These are phyloP conservation scores for Pyrenochaeta sp. DNA, from an alignment of 2,329 filamentous ascomycete species.

Conservation along the genomic window DNA sequence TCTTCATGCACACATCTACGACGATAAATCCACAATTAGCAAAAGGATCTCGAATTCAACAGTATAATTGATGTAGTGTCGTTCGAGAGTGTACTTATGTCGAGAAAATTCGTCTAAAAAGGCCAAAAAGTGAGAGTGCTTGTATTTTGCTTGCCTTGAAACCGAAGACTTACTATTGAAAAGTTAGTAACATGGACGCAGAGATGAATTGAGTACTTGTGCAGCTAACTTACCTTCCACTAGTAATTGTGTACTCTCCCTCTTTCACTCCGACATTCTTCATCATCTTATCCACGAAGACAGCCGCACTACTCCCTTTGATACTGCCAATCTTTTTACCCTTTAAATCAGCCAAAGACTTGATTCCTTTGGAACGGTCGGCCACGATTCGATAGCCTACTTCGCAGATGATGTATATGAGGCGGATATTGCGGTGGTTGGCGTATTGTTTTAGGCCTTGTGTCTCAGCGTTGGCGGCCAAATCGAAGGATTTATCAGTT, in stretches of 20 bases:
- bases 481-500: constrained; percentile 28
- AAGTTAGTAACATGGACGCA: neutral
- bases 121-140: neutral
- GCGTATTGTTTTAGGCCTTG: constrained; percentile 36
- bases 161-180: neutral
- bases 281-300: constrained; percentile 34
- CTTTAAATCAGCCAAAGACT: constrained; percentile 29
- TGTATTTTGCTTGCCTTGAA: neutral
- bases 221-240: constrained; percentile 11
- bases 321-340: constrained; percentile 37
- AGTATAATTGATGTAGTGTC: no score
- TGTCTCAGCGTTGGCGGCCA: constrained; percentile 41
- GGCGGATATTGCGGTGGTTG: constrained; percentile 32
- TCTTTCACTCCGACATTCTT: constrained; percentile 24
- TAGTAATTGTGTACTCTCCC: constrained; percentile 24
- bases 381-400: constrained; percentile 38
- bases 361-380: constrained; percentile 24
- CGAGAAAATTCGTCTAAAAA: neutral
- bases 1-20: constrained; percentile 25
- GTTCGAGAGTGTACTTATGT: no score
- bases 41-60: neutral
- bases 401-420: constrained; percentile 41
- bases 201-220: neutral
- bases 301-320: constrained; percentile 17
- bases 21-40: neutral